Base-by-base conservation (phyloP, 2,329 filamentous ascomycete genomes). In the Stemphylium vesicarium region DNA sequence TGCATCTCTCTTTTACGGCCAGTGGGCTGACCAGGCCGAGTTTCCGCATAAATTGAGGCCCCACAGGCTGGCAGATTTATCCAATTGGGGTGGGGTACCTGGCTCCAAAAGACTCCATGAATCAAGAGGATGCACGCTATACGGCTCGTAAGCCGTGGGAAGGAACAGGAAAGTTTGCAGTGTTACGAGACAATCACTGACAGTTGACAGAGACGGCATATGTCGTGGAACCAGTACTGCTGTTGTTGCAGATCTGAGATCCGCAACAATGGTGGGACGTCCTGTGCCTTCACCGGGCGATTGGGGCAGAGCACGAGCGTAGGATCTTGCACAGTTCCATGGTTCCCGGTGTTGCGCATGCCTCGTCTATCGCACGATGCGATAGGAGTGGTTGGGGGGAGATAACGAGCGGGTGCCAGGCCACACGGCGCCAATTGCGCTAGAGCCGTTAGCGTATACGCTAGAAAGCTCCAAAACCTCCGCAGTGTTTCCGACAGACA, bases 11-110 rank as follows among this genome's bases (percentile, higher is more conserved):
- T 32, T 18, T 35, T 6, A 57, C 24, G 26, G 44, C 53, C 46
- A 26, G 31, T 53, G 40, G 44, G 41, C 18, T 40, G 36, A 45
- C 22, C 32, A 50, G 41, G 39, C 39, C 26, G 31, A 45, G 39
- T 55, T 49, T 37, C 50, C 22, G 56, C 60, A 42, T 59, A 49
- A 53, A 61, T 56, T 55, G 52, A 57, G 37, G 46, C 53, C 53
- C 60, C 55, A 50, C 56, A 56, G 38, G 29, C 41, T 24, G 22
- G 20, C 39, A 38, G 15, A 33, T n/a, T 18, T 38, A 9, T 33
- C 46, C 53, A 47, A 59, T 57, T 53, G 43, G 45, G 37, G 18
- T 9, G 18, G 18, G 20, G 32, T 11, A 10, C 7, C 37, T 22
- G 43, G 35, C 16, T 45, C 35, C 26, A 29, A 29, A 43, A 40